Conservation (phyloP, 176 grass and related monocot species). For the Rhynchospora pubera region DNA sequence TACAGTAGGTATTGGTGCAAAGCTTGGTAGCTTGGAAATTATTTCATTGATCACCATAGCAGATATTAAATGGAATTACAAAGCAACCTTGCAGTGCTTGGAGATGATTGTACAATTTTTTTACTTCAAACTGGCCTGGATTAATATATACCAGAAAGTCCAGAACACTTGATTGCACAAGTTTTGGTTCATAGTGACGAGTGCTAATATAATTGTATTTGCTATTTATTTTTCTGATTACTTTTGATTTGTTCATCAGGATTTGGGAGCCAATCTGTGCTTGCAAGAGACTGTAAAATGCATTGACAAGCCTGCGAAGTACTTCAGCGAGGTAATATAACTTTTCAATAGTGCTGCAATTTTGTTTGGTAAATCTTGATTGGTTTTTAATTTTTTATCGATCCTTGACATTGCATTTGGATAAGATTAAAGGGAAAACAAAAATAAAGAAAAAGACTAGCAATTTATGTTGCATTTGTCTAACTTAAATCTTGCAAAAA, state of each 20-base stretch:
- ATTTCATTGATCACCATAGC: background rate
- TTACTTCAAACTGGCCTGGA: background rate
- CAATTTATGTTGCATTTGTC: background rate
- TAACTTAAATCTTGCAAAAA: background rate
- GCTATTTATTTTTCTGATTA: background rate
- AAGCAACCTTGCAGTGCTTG: background rate
- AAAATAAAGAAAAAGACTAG: background rate
- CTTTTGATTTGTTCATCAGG: slow-evolving; percentile 12
- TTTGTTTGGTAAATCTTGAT: background rate
- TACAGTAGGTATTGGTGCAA: background rate
- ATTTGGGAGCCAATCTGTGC: slow-evolving; percentile 39
- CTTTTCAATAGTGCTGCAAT: background rate
- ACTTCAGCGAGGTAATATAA: slow-evolving; percentile 48
- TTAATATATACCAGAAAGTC: too few species aligned
- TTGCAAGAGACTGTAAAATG: slow-evolving; percentile 58
- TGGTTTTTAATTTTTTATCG: background rate
- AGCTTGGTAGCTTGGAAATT: background rate
- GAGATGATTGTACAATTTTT: background rate
- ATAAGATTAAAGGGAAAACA: background rate
- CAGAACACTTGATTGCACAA: background rate
- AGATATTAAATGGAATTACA: background rate
- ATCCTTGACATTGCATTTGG: background rate
- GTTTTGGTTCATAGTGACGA: background rate
- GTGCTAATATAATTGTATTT: background rate
- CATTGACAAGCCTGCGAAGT: slow-evolving; percentile 47